A percentile compares a stretch with the other conserved stretches of the same genome.
Evolutionary conservation across 1,284 basidiomycete genomes (phyloP).

Genomic region (Anthracocystis panici-leucophaei): DNA sequence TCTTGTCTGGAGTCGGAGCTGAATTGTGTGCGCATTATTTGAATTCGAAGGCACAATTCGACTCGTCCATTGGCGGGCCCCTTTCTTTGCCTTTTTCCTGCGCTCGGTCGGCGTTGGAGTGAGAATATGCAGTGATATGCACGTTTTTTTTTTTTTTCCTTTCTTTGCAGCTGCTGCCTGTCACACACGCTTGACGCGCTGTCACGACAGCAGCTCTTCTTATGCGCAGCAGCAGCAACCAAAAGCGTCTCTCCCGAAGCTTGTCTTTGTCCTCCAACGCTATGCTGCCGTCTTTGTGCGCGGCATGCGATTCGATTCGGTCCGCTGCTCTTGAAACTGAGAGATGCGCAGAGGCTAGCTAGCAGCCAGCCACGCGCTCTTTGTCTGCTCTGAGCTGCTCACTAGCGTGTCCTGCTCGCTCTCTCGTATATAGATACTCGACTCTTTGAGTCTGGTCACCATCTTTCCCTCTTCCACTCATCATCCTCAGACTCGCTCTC

Average conservation of each 20-base stretch:
- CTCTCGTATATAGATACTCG: slow-evolving; percentile 12
- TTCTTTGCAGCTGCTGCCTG: too few species aligned
- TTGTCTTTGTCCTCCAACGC: too few species aligned
- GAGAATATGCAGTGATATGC: not conserved
- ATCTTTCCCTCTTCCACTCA: slow-evolving; percentile 4
- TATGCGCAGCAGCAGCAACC: not conserved
- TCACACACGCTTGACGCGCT: slow-evolving; percentile 8
- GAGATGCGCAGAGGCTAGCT: too few species aligned
- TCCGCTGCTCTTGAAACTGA: too few species aligned
- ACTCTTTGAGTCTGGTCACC: not conserved
- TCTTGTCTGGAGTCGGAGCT: not conserved
- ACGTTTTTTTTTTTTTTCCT: slow-evolving; percentile 2
- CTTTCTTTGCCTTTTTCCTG: not conserved
- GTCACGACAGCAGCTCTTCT: not conserved
- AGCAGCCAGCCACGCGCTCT: slow-evolving; percentile 2
- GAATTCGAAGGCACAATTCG: slow-evolving; percentile 4
- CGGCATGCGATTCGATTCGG: too few species aligned
- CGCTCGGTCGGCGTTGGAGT: slow-evolving; percentile 10
- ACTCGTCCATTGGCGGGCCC: not conserved
- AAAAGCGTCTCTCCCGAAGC: too few species aligned
- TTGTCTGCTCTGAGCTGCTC: not conserved
- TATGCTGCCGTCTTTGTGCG: too few species aligned
- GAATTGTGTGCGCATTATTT: too few species aligned
- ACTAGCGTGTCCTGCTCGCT: not conserved
- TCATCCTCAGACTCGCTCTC: slow-evolving; percentile 6